A percentile compares a stretch with the other conserved stretches of the same genome.
Conservation (phyloP, 495 filamentous ascomycete genomes). For the Podospora appendiculata region DNA sequence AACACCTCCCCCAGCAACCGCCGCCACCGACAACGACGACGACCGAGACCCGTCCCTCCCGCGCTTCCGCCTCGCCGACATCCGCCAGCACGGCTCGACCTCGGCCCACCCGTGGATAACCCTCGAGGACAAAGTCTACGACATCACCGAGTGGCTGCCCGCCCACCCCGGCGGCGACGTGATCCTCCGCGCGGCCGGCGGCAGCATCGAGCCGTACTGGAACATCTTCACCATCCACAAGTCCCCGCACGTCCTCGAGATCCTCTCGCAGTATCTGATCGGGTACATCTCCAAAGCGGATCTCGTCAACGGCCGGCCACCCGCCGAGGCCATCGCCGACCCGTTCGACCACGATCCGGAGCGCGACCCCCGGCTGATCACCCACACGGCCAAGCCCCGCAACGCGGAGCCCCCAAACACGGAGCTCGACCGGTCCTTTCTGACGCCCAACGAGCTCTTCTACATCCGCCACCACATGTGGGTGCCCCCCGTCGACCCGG, state of each 20-base stretch:
- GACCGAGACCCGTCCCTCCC: constrained; percentile 30
- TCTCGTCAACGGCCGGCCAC: constrained; percentile 37
- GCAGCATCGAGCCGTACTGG: constrained; percentile 54
- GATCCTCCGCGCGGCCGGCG: constrained; percentile 50
- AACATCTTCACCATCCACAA: constrained; percentile 57
- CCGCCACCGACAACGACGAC: background rate
- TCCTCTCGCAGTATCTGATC: constrained; percentile 47
- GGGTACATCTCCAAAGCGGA: constrained; percentile 45
- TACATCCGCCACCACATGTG: constrained; percentile 59
- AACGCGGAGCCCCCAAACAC: constrained; percentile 49
- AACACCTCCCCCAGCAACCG: background rate
- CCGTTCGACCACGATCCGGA: constrained; percentile 46
- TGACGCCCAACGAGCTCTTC: constrained; percentile 47
- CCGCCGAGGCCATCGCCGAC: constrained; percentile 41
- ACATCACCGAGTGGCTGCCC: constrained; percentile 51
- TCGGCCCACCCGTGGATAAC: constrained; percentile 44
- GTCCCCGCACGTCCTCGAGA: constrained; percentile 47
- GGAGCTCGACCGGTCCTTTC: constrained; percentile 35
- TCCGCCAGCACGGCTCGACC: constrained; percentile 32
- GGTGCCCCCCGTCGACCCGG: constrained; percentile 42
- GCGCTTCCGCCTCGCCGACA: constrained; percentile 38
- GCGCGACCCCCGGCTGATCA: constrained; percentile 38
- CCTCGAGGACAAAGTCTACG: constrained; percentile 46
- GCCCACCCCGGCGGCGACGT: constrained; percentile 55
- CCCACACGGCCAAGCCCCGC: constrained; percentile 42